Evolutionary conservation across 768 basidiomycete species (phyloP).

Genomic region (Lactarius sanguifluus): DNA sequence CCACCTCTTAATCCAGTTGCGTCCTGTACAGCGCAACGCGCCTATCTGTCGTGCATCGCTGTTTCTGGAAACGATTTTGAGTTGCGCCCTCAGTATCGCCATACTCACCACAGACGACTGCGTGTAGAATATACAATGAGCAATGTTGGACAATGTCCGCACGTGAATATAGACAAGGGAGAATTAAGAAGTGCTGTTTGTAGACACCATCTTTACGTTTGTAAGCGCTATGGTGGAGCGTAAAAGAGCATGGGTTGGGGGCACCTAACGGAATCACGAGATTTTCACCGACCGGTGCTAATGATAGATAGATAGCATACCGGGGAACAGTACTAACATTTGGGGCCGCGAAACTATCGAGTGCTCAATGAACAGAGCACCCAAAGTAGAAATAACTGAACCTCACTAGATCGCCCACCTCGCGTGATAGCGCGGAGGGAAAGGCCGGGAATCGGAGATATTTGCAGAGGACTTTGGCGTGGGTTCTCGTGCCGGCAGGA

Average conservation of each 20-base stretch:
- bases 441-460: neutral
- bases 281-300: slow-evolving; percentile 5
- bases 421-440: neutral
- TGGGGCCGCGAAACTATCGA: slow-evolving; percentile 2
- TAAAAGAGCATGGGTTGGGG: slow-evolving; percentile 31
- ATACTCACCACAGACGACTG: slow-evolving; percentile 1
- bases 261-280: slow-evolving; percentile 14
- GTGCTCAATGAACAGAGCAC: neutral
- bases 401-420: neutral
- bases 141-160: slow-evolving; percentile 2
- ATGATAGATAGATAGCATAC: slow-evolving; percentile 10
- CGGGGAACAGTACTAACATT: slow-evolving; percentile 10
- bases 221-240: slow-evolving; percentile 32
- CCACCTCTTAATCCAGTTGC: neutral
- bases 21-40: neutral
- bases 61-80: neutral
- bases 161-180: slow-evolving; percentile 16
- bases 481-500: neutral
- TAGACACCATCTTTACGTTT: slow-evolving; percentile 17
- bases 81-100: neutral
- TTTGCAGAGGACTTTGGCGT: neutral
- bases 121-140: neutral
- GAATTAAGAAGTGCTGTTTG: neutral
- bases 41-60: neutral
- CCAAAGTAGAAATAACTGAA: slow-evolving; percentile 9